Conservation (phyloP, 2,329 filamentous ascomycete species). For the Fusarium azukiicola region DNA sequence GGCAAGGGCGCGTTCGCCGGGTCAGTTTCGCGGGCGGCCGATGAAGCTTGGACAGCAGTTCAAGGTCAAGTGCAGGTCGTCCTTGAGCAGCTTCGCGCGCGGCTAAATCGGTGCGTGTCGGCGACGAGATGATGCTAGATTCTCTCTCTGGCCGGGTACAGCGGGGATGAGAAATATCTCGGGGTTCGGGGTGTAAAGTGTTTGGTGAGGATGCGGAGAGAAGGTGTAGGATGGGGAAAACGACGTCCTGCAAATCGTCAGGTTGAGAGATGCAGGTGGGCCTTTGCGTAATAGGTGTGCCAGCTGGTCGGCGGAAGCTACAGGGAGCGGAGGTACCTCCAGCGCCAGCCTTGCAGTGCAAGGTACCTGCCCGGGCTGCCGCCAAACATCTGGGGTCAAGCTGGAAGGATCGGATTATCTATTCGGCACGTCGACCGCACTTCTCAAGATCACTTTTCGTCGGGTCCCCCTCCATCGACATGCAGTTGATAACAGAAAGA, state of each 20-base stretch:
- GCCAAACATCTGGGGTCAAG: constrained; percentile 38
- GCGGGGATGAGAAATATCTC: constrained; percentile 40
- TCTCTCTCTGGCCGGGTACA: constrained; percentile 33
- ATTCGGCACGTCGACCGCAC: constrained; percentile 42
- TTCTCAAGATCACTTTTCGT: constrained; percentile 27
- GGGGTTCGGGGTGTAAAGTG: constrained; percentile 44
- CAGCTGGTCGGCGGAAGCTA: constrained; percentile 47
- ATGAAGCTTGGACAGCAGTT: constrained; percentile 55
- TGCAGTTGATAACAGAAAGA: constrained; percentile 9
- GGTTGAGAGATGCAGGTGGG: constrained; percentile 62
- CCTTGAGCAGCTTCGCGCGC: constrained; percentile 60
- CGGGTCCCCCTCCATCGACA: constrained; percentile 13
- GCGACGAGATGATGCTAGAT: constrained; percentile 22
- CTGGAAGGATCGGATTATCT: constrained; percentile 52
- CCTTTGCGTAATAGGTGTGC: constrained; percentile 64
- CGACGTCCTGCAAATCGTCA: constrained; percentile 62
- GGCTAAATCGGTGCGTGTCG: constrained; percentile 43
- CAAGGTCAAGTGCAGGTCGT: constrained; percentile 67
- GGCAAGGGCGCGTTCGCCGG: constrained; percentile 37
- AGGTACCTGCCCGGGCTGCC: constrained; percentile 38
- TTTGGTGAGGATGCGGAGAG: constrained; percentile 56
- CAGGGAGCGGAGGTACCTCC: constrained; percentile 50
- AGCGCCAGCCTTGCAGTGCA: constrained; percentile 45
- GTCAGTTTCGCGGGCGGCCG: constrained; percentile 39
- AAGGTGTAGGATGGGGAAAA: constrained; percentile 56